Evolutionary conservation across 2,329 filamentous ascomycete genomes (phyloP).

Genomic region (Didymosphaeria variabile): DNA sequence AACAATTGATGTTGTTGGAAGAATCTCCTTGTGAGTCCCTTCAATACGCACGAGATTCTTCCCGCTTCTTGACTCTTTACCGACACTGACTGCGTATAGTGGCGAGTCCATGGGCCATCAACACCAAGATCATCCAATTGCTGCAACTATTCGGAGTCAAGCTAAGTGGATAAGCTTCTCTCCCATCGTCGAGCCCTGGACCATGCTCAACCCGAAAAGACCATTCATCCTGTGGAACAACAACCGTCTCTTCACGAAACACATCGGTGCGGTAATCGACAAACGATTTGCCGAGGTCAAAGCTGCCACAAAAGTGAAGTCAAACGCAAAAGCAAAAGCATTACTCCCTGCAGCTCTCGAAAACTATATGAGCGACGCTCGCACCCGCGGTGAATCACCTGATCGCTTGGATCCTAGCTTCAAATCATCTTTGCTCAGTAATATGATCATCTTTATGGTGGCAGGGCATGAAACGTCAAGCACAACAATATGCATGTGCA

Average conservation of each 20-base stretch:
- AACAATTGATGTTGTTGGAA: conserved; percentile 23
- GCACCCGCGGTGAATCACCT: neutral
- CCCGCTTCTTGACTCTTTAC: neutral
- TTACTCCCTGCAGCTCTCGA: conserved; percentile 14
- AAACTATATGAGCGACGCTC: conserved; percentile 4
- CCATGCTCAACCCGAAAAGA: conserved; percentile 16
- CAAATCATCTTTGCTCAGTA: conserved; percentile 3
- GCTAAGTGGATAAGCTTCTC: conserved; percentile 18
- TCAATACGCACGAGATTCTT: neutral
- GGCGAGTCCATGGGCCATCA: conserved; percentile 13
- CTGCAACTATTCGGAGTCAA: conserved; percentile 12
- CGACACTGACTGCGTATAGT: conserved; percentile 10
- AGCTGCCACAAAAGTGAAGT: neutral
- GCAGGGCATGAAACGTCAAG: conserved; percentile 43
- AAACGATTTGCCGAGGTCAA: conserved; percentile 18
- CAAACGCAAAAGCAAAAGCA: conserved; percentile 15
- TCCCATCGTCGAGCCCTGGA: conserved; percentile 13
- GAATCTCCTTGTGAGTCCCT: conserved; percentile 17
- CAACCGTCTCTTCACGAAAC: conserved; percentile 16
- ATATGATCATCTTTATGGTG: conserved; percentile 33
- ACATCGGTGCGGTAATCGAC: conserved; percentile 20
- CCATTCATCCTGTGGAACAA: conserved; percentile 22
- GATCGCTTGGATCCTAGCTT: conserved; percentile 9
- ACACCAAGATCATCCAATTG: conserved; percentile 12
- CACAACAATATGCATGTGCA: conserved; percentile 36